Percentiles rank a stretch among this genome's conserved stretches.
Evolutionary conservation across 179 eudicot species (phyloP).

Genomic region (Carnegiea gigantea): DNA sequence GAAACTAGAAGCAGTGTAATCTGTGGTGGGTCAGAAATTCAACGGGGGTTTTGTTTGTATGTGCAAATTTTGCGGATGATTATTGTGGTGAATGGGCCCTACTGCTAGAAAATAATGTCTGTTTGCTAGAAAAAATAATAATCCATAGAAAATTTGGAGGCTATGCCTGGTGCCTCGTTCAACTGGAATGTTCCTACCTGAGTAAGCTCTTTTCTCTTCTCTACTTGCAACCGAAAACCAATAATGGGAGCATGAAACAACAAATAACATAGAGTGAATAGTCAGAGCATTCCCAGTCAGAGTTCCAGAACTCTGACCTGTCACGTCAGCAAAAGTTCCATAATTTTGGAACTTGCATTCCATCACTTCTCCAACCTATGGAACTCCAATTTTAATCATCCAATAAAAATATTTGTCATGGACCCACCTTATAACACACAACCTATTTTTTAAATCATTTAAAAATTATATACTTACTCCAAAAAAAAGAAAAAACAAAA

Average conservation of each 20-base stretch:
- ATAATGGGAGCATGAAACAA: background rate
- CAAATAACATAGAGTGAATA: background rate
- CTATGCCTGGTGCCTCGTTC: background rate
- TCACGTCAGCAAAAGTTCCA: too few relatives aligned
- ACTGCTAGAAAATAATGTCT: background rate
- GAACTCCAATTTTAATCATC: too few relatives aligned
- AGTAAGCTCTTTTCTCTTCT: constrained; percentile 21
- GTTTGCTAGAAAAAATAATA: background rate
- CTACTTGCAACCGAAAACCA: constrained; percentile 12
- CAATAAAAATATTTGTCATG: too few relatives aligned
- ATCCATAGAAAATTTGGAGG: background rate
- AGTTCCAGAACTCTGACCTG: too few relatives aligned
- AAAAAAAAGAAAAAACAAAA: too few relatives aligned
- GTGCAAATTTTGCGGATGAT: background rate
- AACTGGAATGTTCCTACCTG: constrained; percentile 28
- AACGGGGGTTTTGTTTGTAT: constrained; percentile 1
- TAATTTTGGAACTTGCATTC: too few relatives aligned
- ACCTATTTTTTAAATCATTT: too few relatives aligned
- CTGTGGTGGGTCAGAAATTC: background rate
- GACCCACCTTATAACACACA: too few relatives aligned
- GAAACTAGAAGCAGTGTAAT: constrained; percentile 5
- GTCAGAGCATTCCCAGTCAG: too few relatives aligned
- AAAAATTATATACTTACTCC: too few relatives aligned
- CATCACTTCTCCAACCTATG: too few relatives aligned
- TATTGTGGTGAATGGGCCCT: background rate